phyloP scores from a whole-genome alignment of 176 grass and related monocot genomes.

The Typha latifolia region DNA sequence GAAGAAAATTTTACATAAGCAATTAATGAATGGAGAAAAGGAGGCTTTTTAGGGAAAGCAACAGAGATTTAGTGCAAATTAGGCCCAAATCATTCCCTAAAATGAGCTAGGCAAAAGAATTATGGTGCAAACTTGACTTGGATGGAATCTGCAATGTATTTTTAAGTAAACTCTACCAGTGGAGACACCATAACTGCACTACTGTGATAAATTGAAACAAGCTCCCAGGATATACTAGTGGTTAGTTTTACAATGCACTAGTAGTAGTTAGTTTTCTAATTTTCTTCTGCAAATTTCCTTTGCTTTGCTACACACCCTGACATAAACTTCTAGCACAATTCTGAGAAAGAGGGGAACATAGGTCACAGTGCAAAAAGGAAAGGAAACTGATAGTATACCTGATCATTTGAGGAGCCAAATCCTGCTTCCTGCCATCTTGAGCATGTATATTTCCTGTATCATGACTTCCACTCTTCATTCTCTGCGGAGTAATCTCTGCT shows the following conservation, averaged over 20 bases:
- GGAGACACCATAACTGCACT: neutral
- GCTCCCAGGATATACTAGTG: neutral
- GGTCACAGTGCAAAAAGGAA: neutral
- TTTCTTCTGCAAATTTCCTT: neutral
- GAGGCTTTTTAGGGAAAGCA: neutral
- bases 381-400: conserved; percentile 32
- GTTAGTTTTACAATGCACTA: neutral
- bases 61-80: neutral
- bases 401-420: conserved; percentile 32
- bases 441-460: conserved; percentile 1
- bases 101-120: no score
- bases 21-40: neutral
- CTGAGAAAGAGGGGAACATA: neutral
- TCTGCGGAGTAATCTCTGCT: neutral
- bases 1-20: neutral
- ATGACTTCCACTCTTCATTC: conserved; percentile 4
- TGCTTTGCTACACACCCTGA: neutral
- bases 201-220: neutral
- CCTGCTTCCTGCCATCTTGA: conserved; percentile 38
- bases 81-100: no score
- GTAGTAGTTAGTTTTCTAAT: neutral
- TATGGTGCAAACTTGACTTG: no score
- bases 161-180: no score
- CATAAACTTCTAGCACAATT: neutral
- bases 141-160: no score